Conservation (phyloP, 441 rosid species). For the Euphorbia corollata region DNA sequence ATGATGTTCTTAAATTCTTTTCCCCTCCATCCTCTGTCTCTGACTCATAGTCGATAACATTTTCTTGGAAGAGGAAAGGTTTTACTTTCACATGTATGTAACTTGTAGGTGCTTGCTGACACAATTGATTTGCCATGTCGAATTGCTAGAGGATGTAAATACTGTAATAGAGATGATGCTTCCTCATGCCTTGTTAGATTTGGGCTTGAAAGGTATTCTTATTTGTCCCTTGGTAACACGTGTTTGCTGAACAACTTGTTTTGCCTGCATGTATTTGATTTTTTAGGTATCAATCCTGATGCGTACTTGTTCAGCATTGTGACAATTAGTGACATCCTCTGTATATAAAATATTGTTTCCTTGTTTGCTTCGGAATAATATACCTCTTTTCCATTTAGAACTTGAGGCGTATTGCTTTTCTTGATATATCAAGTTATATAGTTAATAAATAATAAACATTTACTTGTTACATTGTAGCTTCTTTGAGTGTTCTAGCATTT, state of each 20-base stretch:
- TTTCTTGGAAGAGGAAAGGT: slow-evolving; percentile 2
- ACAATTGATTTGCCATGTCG: slow-evolving; percentile 90
- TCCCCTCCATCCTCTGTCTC: too few relatives aligned
- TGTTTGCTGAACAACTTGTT: neutral
- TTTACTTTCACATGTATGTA: slow-evolving; percentile 17
- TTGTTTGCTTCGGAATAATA: slow-evolving; percentile 1
- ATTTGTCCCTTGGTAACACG: slow-evolving; percentile 8
- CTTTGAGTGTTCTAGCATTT: slow-evolving; percentile 8
- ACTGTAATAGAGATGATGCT: slow-evolving; percentile 78
- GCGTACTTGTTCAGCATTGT: neutral
- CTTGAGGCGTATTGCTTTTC: neutral
- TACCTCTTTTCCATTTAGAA: neutral
- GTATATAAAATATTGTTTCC: neutral
- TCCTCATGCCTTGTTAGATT: slow-evolving; percentile 93
- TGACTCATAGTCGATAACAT: slow-evolving; percentile 8
- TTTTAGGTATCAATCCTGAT: neutral
- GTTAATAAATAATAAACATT: neutral
- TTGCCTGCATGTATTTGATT: neutral
- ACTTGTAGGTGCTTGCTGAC: slow-evolving; percentile 71
- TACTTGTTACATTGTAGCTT: slow-evolving; percentile 3
- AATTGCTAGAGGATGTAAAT: slow-evolving; percentile 91
- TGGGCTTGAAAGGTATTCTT: slow-evolving; percentile 72
- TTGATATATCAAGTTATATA: neutral
- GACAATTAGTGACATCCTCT: neutral
- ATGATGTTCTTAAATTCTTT: too few relatives aligned